Base-by-base conservation (phyloP, 2,329 filamentous ascomycete species). In the Colletotrichum somersetense region DNA sequence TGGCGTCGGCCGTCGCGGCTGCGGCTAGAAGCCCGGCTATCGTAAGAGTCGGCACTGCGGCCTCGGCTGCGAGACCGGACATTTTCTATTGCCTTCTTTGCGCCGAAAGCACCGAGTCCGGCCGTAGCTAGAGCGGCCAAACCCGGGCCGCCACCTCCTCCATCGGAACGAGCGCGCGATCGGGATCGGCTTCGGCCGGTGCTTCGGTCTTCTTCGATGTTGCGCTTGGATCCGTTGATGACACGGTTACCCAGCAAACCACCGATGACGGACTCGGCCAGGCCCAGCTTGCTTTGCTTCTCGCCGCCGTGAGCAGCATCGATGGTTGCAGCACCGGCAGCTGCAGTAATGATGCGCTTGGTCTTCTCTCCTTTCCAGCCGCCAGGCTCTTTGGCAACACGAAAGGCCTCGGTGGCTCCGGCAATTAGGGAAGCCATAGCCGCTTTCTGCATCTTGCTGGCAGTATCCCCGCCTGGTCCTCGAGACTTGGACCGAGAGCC, bases 281-380 rank as follows among this genome's bases (percentile, higher is more conserved):
- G 88, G 77, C 96, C 93, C 59, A 94, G 90, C 83, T 95, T 97
- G 83, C 95, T 91, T 80, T 93, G 91, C 76, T 92, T 90, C 23
- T 87, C 86, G 7, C 91, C 88, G 77, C 95, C 88, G 53, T 95
- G 88, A 33, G 91, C 91, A 11, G 91, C 91, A 80, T 98, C 94
- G 73, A 97, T 92, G 70, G 94, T 93, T 75, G 93, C 96, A 72
- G 96, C 95, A 82, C 94, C 92, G 35, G 89, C 88, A 35, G 96
- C 96, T 59, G 95, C 95, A 30, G 96, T 98, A 61, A 97, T 88
- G 72, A 98, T 90, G 64, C 96, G 94, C 85, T 95, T 96, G 75
- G 95, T 94, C 83, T 98, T 98, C 74, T 93, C 92, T 48, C 95
- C 96, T 74, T 91, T 92, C 95, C 95, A 98, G 55, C 92, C 89